Percentiles rank a stretch among this genome's conserved stretches.
Conservation (phyloP, 805 yeast species). For the Nakazawaea peltata region DNA sequence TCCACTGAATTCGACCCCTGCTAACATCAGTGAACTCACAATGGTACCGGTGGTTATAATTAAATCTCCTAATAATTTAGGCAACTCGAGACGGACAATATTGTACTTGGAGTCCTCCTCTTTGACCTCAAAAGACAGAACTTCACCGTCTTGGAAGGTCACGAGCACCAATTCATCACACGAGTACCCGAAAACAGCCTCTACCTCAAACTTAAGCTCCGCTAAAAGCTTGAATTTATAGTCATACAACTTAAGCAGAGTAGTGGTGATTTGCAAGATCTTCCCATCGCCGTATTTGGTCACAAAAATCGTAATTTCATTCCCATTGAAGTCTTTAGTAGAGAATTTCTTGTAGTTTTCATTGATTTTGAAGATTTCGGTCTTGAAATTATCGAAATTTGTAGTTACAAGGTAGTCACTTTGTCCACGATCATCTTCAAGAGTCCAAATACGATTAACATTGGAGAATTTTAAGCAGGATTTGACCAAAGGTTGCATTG, state of each 20-base stretch:
- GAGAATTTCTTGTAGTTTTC: conserved; percentile 55
- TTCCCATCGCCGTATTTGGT: conserved; percentile 46
- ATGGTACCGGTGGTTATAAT: conserved; percentile 68
- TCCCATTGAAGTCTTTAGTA: conserved; percentile 54
- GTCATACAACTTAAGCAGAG: conserved; percentile 55
- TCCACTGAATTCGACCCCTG: conserved; percentile 28
- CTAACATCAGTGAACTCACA: conserved; percentile 38
- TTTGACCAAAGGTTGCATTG: conserved; percentile 59
- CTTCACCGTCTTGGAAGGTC: conserved; percentile 64
- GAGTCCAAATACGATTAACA: conserved; percentile 70
- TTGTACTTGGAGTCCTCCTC: conserved; percentile 12
- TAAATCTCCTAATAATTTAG: conserved; percentile 26
- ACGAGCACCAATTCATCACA: conserved; percentile 32
- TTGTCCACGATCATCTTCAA: conserved; percentile 27
- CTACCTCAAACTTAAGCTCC: conserved; percentile 46
- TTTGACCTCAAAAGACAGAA: conserved; percentile 41
- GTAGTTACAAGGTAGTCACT: conserved; percentile 64
- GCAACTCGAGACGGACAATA: conserved; percentile 22
- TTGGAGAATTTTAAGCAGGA: conserved; percentile 66
- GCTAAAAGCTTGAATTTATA: conserved; percentile 47
- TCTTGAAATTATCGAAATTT: conserved; percentile 51
- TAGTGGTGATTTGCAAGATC: conserved; percentile 69
- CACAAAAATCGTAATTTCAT: conserved; percentile 57
- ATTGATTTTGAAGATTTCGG: conserved; percentile 60
- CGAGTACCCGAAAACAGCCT: conserved; percentile 51